Conservation (phyloP, 2,329 filamentous ascomycete genomes). For the Aspergillus sp. region DNA sequence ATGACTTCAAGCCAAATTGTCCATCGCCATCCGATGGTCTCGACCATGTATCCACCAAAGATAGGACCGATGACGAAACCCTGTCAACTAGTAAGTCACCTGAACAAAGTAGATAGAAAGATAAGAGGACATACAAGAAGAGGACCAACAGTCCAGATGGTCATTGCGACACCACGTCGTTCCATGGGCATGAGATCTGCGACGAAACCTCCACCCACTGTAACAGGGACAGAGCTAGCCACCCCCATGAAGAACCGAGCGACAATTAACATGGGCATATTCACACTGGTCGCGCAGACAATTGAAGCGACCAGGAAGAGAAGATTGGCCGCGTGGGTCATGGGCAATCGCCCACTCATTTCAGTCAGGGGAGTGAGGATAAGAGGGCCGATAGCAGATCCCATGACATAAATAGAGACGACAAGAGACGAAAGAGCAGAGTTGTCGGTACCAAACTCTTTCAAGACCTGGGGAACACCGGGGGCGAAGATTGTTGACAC, state of each 20-base stretch:
- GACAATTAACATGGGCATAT: slow-evolving; percentile 48
- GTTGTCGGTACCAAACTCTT: slow-evolving; percentile 39
- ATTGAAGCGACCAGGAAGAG: slow-evolving; percentile 60
- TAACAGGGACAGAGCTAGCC: slow-evolving; percentile 44
- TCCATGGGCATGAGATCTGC: slow-evolving; percentile 48
- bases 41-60: slow-evolving; percentile 32
- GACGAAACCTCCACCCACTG: slow-evolving; percentile 48
- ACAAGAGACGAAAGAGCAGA: slow-evolving; percentile 44
- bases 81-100: neutral
- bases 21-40: slow-evolving; percentile 47
- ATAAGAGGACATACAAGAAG: slow-evolving; percentile 26
- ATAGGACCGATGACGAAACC: slow-evolving; percentile 48
- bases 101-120: neutral
- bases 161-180: slow-evolving; percentile 47
- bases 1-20: slow-evolving; percentile 47
- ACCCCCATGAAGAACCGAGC: slow-evolving; percentile 48
- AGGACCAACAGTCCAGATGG: slow-evolving; percentile 46
- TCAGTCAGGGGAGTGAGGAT: slow-evolving; percentile 56
- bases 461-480: slow-evolving; percentile 30
- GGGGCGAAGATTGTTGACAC: slow-evolving; percentile 39
- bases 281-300: slow-evolving; percentile 57
- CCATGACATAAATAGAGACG: slow-evolving; percentile 56
- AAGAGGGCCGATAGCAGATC: slow-evolving; percentile 53
- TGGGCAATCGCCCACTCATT: slow-evolving; percentile 56
- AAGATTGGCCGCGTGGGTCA: slow-evolving; percentile 53